phyloP scores from a whole-genome alignment of 805 yeast species.

The Hyphopichia homilentoma region DNA sequence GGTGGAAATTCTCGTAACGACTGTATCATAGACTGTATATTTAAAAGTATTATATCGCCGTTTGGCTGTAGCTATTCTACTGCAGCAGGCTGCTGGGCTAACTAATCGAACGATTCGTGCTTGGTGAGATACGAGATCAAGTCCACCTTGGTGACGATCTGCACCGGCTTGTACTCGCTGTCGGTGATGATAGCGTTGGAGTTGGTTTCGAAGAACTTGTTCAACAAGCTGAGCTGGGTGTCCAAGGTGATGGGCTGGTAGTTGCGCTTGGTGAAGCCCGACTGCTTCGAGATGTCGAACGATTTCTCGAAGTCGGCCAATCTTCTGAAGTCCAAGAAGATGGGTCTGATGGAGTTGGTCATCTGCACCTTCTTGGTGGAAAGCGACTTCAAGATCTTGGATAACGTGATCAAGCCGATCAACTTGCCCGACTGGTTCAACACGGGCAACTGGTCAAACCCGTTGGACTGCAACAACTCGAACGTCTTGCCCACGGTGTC shows the following conservation, averaged over 20 bases:
- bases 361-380: constrained; percentile 57
- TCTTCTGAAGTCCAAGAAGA: constrained; percentile 72
- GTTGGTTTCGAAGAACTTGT: constrained; percentile 77
- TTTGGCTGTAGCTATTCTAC: not conserved
- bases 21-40: not conserved
- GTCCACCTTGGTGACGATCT: constrained; percentile 86
- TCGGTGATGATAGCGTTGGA: constrained; percentile 83
- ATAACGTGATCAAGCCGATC: constrained; percentile 73
- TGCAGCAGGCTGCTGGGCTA: not conserved
- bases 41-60: not conserved
- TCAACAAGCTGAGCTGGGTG: constrained; percentile 64
- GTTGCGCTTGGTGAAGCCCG: constrained; percentile 57
- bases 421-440: constrained; percentile 56
- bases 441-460: constrained; percentile 85
- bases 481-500: constrained; percentile 64
- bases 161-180: constrained; percentile 64
- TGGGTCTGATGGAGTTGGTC: constrained; percentile 52
- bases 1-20: constrained; percentile 95
- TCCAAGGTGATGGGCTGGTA: constrained; percentile 63
- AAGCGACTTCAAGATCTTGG: constrained; percentile 63
- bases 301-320: constrained; percentile 65
- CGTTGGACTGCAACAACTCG: constrained; percentile 65
- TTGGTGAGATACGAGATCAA: constrained; percentile 54
- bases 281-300: constrained; percentile 54
- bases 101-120: constrained; percentile 11